A percentile compares a stretch with the other conserved stretches of the same genome.
Evolutionary conservation across 805 yeast genomes (phyloP).

Genomic region (Lipomyces oligophaga): DNA sequence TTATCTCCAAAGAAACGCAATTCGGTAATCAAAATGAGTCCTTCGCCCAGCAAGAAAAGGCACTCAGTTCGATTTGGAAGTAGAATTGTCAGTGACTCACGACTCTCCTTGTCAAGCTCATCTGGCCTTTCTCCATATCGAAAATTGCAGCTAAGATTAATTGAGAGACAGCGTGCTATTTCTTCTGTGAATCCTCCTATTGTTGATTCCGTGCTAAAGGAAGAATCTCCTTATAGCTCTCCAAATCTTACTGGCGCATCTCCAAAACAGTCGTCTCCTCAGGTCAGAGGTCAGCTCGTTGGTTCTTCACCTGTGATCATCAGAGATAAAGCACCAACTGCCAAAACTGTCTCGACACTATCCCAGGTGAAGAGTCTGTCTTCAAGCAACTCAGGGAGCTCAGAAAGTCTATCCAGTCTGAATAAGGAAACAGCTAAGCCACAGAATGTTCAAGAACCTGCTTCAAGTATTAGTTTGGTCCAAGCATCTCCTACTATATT

Average conservation of each 20-base stretch:
- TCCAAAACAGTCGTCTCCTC: background rate
- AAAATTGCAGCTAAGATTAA: conserved; percentile 7
- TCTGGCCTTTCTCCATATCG: conserved; percentile 5
- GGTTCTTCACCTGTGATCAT: too few species aligned
- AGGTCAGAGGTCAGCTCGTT: background rate
- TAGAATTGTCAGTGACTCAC: conserved; percentile 12
- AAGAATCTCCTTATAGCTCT: conserved; percentile 3
- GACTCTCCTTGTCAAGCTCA: background rate
- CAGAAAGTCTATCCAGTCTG: too few species aligned
- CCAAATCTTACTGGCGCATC: background rate
- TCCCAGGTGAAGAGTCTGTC: too few species aligned
- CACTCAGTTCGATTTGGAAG: conserved; percentile 9
- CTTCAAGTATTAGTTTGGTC: too few species aligned
- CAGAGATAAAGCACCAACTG: too few species aligned
- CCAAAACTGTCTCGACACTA: too few species aligned
- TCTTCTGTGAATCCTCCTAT: conserved; percentile 2
- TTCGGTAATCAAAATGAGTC: conserved; percentile 7
- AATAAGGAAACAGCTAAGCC: too few species aligned
- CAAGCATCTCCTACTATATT: too few species aligned
- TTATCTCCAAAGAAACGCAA: conserved; percentile 22
- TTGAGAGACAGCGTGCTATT: conserved; percentile 12
- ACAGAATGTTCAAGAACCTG: too few species aligned
- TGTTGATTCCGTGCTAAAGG: conserved; percentile 5
- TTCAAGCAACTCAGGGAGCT: too few species aligned
- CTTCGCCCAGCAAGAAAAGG: background rate